Percentiles rank a stretch among this genome's conserved stretches.
phyloP scores from a whole-genome alignment of 495 filamentous ascomycete genomes.

The Geopyxis carbonaria region DNA sequence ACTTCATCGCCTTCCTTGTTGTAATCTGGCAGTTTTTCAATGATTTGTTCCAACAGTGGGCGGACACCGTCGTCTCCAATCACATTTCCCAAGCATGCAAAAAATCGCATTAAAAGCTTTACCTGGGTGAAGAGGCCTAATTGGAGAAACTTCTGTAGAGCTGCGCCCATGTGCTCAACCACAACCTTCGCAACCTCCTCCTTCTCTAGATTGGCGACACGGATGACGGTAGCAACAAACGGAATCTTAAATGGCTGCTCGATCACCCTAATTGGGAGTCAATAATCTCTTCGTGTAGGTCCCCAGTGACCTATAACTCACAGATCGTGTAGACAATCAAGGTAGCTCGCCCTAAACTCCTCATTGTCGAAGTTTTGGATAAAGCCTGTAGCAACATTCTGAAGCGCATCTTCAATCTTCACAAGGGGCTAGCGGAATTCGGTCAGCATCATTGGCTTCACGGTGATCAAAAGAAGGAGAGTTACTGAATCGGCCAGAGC shows the following conservation, averaged over 20 bases:
- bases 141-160: constrained; percentile 45
- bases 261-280: constrained; percentile 33
- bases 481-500: constrained; percentile 67
- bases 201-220: constrained; percentile 57
- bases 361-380: constrained; percentile 69
- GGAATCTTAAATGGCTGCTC: constrained; percentile 97
- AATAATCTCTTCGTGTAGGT: constrained; percentile 21
- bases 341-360: constrained; percentile 48
- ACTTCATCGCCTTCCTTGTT: constrained; percentile 9
- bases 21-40: constrained; percentile 26
- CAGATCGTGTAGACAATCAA: constrained; percentile 58
- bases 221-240: constrained; percentile 64
- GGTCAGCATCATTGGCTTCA: constrained; percentile 18
- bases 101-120: constrained; percentile 75
- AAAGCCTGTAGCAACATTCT: constrained; percentile 55
- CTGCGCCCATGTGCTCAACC: constrained; percentile 43
- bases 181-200: constrained; percentile 37
- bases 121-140: constrained; percentile 72
- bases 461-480: constrained; percentile 5
- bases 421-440: too few species aligned
- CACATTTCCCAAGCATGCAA: constrained; percentile 63
- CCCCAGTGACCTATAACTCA: constrained; percentile 30
- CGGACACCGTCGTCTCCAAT: constrained; percentile 79
- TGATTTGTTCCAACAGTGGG: constrained; percentile 65
- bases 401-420: constrained; percentile 63